phyloP scores from a whole-genome alignment of 768 basidiomycete species.

The Podaxis sp. region DNA sequence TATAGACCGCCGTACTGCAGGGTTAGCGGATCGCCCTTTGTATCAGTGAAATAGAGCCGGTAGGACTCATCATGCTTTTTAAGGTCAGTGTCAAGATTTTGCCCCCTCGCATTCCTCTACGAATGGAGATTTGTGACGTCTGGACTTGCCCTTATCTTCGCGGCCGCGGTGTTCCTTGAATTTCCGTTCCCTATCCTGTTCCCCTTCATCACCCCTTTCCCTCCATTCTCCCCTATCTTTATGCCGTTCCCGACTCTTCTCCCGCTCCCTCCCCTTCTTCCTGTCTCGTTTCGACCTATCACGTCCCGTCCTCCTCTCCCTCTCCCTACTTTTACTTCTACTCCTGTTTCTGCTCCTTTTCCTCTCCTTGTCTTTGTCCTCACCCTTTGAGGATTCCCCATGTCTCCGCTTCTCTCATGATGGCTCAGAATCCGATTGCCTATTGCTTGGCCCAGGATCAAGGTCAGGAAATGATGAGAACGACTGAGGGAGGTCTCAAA shows the following conservation, averaged over 20 bases:
- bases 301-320: slow-evolving; percentile 17
- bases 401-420: slow-evolving; percentile 10
- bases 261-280: slow-evolving; percentile 17
- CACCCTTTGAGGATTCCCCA: slow-evolving; percentile 3
- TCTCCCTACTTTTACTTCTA: slow-evolving; percentile 7
- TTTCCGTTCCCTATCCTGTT: slow-evolving; percentile 17
- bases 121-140: slow-evolving; percentile 26
- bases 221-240: slow-evolving; percentile 16
- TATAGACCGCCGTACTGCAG: slow-evolving; percentile 66
- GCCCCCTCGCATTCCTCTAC: slow-evolving; percentile 21
- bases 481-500: slow-evolving; percentile 17
- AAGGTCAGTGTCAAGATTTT: background rate
- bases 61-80: slow-evolving; percentile 22
- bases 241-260: slow-evolving; percentile 15
- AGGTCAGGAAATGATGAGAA: slow-evolving; percentile 71
- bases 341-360: slow-evolving; percentile 20
- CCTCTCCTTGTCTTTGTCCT: slow-evolving; percentile 10
- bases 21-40: slow-evolving; percentile 64
- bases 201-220: slow-evolving; percentile 19
- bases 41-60: slow-evolving; percentile 58
- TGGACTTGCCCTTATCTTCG: slow-evolving; percentile 23
- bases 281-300: slow-evolving; percentile 15
- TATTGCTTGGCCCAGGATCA: slow-evolving; percentile 29
- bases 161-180: slow-evolving; percentile 23
- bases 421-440: slow-evolving; percentile 1